Percentiles rank a stretch among this genome's conserved stretches.
Conservation (phyloP, 768 basidiomycete genomes). For the Agaricus blazei region DNA sequence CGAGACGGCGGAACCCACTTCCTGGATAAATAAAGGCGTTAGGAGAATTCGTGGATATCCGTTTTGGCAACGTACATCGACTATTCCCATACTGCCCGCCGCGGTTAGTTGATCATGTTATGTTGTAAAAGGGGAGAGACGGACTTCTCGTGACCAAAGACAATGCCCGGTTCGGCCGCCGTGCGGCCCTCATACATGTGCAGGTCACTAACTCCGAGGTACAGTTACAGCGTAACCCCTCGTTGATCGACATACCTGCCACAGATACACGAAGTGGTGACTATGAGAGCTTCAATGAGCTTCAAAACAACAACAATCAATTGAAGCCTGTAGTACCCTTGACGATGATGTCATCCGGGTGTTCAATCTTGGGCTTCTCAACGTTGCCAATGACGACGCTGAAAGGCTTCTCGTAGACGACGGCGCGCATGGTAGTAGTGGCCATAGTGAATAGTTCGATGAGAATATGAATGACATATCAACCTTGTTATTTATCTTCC, state of each 20-base stretch:
- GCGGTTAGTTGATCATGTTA: neutral
- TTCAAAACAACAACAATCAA: neutral
- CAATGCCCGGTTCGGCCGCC: slow-evolving; percentile 41
- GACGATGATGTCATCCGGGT: slow-evolving; percentile 51
- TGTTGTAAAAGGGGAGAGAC: neutral
- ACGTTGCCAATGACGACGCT: slow-evolving; percentile 41
- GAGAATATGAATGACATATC: neutral
- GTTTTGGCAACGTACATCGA: slow-evolving; percentile 28
- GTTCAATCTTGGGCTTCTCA: slow-evolving; percentile 40
- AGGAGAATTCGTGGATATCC: neutral
- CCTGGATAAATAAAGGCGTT: slow-evolving; percentile 18
- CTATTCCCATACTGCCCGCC: slow-evolving; percentile 40
- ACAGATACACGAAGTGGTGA: slow-evolving; percentile 48
- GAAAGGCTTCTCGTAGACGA: slow-evolving; percentile 50
- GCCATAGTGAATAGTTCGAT: neutral
- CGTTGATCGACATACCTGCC: slow-evolving; percentile 30
- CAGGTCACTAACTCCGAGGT: slow-evolving; percentile 30
- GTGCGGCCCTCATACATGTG: slow-evolving; percentile 58
- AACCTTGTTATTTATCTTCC: neutral
- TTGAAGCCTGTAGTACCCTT: slow-evolving; percentile 25
- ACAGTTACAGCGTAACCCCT: neutral
- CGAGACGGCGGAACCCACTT: slow-evolving; percentile 39
- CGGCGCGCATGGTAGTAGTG: slow-evolving; percentile 36
- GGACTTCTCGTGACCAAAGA: slow-evolving; percentile 54
- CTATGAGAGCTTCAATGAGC: slow-evolving; percentile 19